A percentile compares a stretch with the other conserved stretches of the same genome.
Evolutionary conservation across 1,139 yeast genomes (phyloP).

Genomic region (Eremothecium sinecaudum): DNA sequence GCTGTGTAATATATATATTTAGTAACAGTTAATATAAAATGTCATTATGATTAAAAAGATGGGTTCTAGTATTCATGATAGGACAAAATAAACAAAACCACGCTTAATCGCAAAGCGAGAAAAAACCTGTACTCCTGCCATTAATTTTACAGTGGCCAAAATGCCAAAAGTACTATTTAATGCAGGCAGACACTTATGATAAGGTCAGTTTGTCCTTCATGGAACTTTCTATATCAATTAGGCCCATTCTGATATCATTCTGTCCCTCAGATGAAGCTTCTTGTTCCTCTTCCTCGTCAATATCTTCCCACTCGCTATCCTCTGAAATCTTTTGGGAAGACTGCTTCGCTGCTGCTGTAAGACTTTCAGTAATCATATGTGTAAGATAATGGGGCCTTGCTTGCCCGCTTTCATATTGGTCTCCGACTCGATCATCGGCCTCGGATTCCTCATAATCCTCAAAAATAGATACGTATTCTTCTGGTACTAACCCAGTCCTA

Average conservation of each 20-base stretch:
- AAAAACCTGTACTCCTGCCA: no score
- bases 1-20: no score
- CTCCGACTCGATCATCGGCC: constrained; percentile 15
- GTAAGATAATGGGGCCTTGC: constrained; percentile 30
- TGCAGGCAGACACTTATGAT: no score
- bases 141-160: no score
- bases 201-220: constrained; percentile 1
- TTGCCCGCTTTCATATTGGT: constrained; percentile 20
- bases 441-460: constrained; percentile 22
- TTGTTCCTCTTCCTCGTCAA: constrained; percentile 14
- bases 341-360: constrained; percentile 7
- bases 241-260: no score
- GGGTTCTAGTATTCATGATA: no score
- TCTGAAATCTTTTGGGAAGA: constrained; percentile 11
- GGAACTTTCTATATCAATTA: no score
- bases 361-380: constrained; percentile 25
- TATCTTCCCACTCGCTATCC: constrained; percentile 36
- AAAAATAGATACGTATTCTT: constrained; percentile 71
- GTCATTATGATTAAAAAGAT: no score
- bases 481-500: constrained; percentile 84
- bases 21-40: no score
- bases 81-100: no score
- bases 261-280: constrained; percentile 1
- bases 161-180: no score
- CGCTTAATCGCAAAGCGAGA: no score